A percentile compares a stretch with the other conserved stretches of the same genome.
These are phyloP conservation scores for Dictyostelium intermedium DNA, from an alignment of 78 protist species.

Conservation along the genomic window DNA sequence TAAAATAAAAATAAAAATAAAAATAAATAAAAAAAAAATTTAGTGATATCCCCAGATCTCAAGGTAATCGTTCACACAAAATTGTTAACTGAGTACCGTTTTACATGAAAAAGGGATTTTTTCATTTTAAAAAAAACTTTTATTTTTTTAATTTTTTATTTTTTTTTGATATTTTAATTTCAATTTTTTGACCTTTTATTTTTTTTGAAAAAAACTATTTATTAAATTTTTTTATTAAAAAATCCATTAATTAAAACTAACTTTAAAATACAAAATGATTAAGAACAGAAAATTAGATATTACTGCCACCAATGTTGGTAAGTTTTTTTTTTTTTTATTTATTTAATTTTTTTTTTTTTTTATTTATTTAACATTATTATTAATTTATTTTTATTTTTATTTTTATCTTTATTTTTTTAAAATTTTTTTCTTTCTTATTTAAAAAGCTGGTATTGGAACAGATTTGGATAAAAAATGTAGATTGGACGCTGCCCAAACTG, in stretches of 20 bases:
- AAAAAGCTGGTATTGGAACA: constrained; percentile 28
- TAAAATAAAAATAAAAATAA: neutral
- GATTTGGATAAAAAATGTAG: constrained; percentile 49
- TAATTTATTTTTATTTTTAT: neutral
- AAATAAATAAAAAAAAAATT: neutral
- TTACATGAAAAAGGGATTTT: neutral
- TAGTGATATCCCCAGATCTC: neutral
- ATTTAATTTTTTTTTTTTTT: neutral
- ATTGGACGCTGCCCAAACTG: constrained; percentile 19
- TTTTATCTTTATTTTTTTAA: neutral
- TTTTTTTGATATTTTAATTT: neutral
- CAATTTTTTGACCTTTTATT: neutral
- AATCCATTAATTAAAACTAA: neutral
- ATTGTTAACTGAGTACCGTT: neutral
- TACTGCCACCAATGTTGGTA: constrained; percentile 9
- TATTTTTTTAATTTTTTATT: neutral
- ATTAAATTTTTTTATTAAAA: neutral
- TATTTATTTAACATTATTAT: too few species aligned
- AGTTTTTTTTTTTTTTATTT: neutral
- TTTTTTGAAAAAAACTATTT: neutral
- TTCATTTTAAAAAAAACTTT: neutral
- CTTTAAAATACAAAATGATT: constrained; percentile 11
- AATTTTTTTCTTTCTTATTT: too few species aligned
- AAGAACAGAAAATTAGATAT: constrained; percentile 33
- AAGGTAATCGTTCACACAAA: neutral